Percentiles rank a stretch among this genome's conserved stretches.
Conservation (phyloP, 768 basidiomycete genomes). For the Boletellus ananas region DNA sequence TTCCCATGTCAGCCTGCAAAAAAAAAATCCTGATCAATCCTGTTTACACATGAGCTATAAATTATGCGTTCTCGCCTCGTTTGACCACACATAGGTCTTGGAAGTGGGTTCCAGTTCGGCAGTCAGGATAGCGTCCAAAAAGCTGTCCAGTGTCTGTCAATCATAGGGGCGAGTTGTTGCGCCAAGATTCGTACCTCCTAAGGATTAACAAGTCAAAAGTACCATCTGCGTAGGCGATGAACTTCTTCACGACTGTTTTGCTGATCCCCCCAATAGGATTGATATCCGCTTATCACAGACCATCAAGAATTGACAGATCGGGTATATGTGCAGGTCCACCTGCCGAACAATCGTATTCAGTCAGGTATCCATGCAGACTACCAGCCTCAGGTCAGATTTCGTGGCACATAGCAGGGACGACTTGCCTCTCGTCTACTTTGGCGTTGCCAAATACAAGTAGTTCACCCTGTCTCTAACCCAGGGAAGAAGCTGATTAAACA, state of each 20-base stretch:
- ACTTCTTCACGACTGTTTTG: slow-evolving; percentile 95
- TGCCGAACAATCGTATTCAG: slow-evolving; percentile 96
- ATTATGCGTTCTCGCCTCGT: slow-evolving; percentile 59
- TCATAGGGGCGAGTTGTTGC: not conserved
- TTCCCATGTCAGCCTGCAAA: slow-evolving; percentile 90
- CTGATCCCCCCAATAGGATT: slow-evolving; percentile 99
- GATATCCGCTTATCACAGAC: slow-evolving; percentile 66
- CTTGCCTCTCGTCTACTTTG: slow-evolving; percentile 94
- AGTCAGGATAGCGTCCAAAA: slow-evolving; percentile 87
- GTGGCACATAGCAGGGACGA: not conserved
- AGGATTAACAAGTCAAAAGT: slow-evolving; percentile 86
- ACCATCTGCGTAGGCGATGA: slow-evolving; percentile 79
- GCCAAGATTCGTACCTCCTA: slow-evolving; percentile 46
- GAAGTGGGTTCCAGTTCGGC: slow-evolving; percentile 97
- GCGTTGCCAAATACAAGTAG: slow-evolving; percentile 93
- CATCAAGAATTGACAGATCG: not conserved
- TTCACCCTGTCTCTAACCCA: slow-evolving; percentile 84
- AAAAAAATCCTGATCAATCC: too few species aligned
- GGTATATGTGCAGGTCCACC: slow-evolving; percentile 38
- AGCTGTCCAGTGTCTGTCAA: slow-evolving; percentile 44
- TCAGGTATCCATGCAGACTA: slow-evolving; percentile 92
- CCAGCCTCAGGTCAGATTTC: not conserved
- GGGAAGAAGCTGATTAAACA: slow-evolving; percentile 93
- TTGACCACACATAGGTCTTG: slow-evolving; percentile 89
- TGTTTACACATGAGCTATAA: not conserved